These are phyloP conservation scores for Elymus sibiricus DNA, from an alignment of 176 grass and related monocot genomes.

Conservation along the genomic window DNA sequence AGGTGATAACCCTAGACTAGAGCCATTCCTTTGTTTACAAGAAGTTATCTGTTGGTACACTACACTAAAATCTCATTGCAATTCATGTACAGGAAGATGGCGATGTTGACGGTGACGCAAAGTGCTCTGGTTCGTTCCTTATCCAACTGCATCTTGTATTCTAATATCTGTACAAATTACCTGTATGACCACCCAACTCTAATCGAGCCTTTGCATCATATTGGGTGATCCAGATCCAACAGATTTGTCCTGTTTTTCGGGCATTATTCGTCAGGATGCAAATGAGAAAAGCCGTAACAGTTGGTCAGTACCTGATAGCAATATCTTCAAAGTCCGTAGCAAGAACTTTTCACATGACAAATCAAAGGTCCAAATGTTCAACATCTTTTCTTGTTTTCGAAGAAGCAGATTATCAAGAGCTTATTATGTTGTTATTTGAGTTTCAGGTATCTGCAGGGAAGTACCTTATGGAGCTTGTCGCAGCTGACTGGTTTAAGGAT, in stretches of 20 bases:
- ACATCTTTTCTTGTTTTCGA: neutral
- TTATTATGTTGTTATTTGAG: conserved; percentile 22
- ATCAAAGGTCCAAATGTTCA: conserved; percentile 64
- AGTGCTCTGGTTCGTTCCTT: conserved; percentile 47
- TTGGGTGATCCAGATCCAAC: conserved; percentile 47
- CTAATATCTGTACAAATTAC: conserved; percentile 13
- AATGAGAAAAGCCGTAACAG: conserved; percentile 82
- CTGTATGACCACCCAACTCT: conserved; percentile 17
- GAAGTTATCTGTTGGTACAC: conserved; percentile 17
- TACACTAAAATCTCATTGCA: conserved; percentile 25
- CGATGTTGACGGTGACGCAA: conserved; percentile 53
- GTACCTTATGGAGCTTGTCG: conserved; percentile 78
- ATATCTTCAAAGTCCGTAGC: conserved; percentile 92
- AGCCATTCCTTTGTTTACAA: conserved; percentile 1
- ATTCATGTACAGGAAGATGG: conserved; percentile 44
- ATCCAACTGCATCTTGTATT: conserved; percentile 17
- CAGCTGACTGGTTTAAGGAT: conserved; percentile 81
- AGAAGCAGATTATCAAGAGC: conserved; percentile 16
- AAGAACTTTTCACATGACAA: conserved; percentile 83
- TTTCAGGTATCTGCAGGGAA: conserved; percentile 80
- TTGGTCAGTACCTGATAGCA: conserved; percentile 77
- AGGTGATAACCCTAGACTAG: conserved; percentile 42
- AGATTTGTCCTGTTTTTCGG: conserved; percentile 78
- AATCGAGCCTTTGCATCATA: conserved; percentile 15
- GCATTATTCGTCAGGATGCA: conserved; percentile 62